Percentiles rank a stretch among this genome's conserved stretches.
These are phyloP conservation scores for Pilaira anomala DNA, from an alignment of 192 early-diverging fungal species.

Conservation along the genomic window DNA sequence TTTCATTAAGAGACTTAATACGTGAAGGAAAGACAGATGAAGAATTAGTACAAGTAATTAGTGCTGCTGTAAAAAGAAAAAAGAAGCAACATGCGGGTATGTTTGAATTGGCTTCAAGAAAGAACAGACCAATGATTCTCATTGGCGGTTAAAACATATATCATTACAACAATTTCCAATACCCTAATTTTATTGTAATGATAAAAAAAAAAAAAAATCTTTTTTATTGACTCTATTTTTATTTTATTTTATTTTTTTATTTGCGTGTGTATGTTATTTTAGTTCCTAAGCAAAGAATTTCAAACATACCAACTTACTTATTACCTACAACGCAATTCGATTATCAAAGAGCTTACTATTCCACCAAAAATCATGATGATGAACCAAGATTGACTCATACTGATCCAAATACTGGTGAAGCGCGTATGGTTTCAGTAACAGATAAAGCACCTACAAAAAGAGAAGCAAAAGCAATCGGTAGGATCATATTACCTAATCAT, in stretches of 20 bases:
- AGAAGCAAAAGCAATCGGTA: conserved; percentile 69
- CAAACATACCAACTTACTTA: no score
- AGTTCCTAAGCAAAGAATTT: no score
- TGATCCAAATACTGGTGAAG: conserved; percentile 65
- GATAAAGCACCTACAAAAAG: conserved; percentile 67
- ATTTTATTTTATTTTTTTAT: no score
- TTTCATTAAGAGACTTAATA: conserved; percentile 78
- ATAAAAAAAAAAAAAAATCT: no score
- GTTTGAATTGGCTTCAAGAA: conserved; percentile 73
- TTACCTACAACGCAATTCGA: no score
- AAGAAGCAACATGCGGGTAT: conserved; percentile 94
- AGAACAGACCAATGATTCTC: conserved; percentile 92
- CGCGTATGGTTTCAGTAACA: conserved; percentile 87
- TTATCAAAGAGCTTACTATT: not conserved
- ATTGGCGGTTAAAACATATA: conserved; percentile 81
- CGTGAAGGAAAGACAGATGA: conserved; percentile 61
- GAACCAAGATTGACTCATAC: conserved; percentile 67
- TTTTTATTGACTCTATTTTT: no score
- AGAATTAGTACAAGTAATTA: conserved; percentile 69
- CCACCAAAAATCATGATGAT: not conserved
- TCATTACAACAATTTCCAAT: not conserved
- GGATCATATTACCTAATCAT: conserved; percentile 62
- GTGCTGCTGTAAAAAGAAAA: conserved; percentile 81
- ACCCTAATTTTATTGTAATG: no score
- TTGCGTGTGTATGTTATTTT: no score